Base-by-base conservation (phyloP, 1,284 basidiomycete genomes). In the Cutaneotrichosporon curvatum region DNA sequence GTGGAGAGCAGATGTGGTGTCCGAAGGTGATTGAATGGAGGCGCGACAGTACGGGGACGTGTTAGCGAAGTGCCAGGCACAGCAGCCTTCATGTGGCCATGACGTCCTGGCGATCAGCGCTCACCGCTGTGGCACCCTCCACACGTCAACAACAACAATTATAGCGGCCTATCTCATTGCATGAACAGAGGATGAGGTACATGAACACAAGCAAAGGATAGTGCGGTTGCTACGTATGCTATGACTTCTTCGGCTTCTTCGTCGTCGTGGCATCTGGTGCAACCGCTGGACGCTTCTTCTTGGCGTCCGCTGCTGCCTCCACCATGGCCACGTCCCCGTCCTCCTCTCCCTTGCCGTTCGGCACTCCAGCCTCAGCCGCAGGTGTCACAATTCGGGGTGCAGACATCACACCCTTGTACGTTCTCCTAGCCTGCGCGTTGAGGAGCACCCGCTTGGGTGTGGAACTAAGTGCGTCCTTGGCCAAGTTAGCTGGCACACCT, bases 401-500 rank as follows among this genome's bases (percentile, higher is more conserved):
- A 0, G 66, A 62, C 34, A 68, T 55, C 31, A 70, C 61, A 2
- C 62, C 70, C 50, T 71, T 72, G 58, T 61, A 66, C 9, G 68
- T 68, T 45, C 58, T 38, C 50, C 69, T 51, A 2, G 69, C 62
- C 47, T 70, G 69, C 70, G 51, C 14, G 4, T 14, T 58, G 11
- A 71, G 59, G n/a, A 72, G 45, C 3, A 71, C 65, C 40, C 49
- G 52, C 42, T 64, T 65, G 4, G 66, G 62, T 19, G 62, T 67
- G 6, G 52, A 47, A 4, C 58, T 58, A 12, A 72, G 48, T 9
- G 68, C 59, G 35, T 71, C 67, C 48, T 67, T 70, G 5, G 70
- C 68, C 8, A 71, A 52, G 54, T 72, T 72, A n/a, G 69, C 65
- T 11, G 69, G 67, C 52, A 72, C 63, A 5, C 70, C 70, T 36